These are phyloP conservation scores for Phlebiopsis gigantea DNA, from an alignment of 768 basidiomycete genomes.

Conservation along the genomic window DNA sequence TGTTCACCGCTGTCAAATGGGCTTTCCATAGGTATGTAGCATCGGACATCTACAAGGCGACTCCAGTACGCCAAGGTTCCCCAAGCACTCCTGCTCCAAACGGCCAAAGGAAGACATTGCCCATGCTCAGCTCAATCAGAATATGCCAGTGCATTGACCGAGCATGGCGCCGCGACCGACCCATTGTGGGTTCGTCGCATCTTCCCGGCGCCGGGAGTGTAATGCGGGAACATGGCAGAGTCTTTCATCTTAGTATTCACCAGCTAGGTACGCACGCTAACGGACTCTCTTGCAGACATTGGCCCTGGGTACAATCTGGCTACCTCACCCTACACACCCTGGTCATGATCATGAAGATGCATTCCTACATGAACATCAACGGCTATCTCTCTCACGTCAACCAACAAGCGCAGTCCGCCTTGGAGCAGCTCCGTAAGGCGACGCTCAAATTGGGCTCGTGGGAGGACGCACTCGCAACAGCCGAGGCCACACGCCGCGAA, in stretches of 20 bases:
- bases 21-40: slow-evolving; percentile 71
- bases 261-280: too few species aligned
- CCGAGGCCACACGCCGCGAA: slow-evolving; percentile 39
- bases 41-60: too few species aligned
- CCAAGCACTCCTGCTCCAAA: too few species aligned
- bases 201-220: too few species aligned
- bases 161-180: too few species aligned
- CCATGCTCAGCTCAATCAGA: too few species aligned
- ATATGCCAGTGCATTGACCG: too few species aligned
- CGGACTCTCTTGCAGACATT: slow-evolving; percentile 49
- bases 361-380: slow-evolving; percentile 88
- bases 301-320: slow-evolving; percentile 98
- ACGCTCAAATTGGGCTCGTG: slow-evolving; percentile 58
- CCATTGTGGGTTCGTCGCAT: too few species aligned
- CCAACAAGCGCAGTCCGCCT: slow-evolving; percentile 39
- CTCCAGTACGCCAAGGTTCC: too few species aligned
- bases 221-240: too few species aligned
- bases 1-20: slow-evolving; percentile 79
- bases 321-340: slow-evolving; percentile 85
- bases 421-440: slow-evolving; percentile 41
- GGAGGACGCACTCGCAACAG: slow-evolving; percentile 52
- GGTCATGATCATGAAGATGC: slow-evolving; percentile 93
- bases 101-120: too few species aligned
- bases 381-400: slow-evolving; percentile 65
- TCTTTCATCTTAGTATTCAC: too few species aligned